Conservation (phyloP, 2,329 filamentous ascomycete species). For the Endocalyx cinctus region DNA sequence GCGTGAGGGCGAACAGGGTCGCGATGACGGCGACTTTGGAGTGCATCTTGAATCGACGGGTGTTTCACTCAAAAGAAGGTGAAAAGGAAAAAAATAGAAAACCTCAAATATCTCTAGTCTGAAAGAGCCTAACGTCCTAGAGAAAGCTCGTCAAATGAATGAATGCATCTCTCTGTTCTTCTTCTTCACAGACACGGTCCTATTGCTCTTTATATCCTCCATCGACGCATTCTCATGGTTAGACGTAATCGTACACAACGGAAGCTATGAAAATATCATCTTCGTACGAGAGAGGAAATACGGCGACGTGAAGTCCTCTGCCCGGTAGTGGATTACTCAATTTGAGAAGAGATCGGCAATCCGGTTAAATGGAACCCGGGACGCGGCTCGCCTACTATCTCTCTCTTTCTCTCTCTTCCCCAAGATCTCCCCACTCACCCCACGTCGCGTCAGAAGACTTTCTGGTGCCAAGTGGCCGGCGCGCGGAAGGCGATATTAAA, state of each 20-base stretch:
- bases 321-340: neutral
- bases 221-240: neutral
- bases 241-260: neutral
- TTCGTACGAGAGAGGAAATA: neutral
- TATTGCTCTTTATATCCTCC: neutral
- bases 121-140: neutral
- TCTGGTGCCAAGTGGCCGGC: no score
- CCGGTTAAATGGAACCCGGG: neutral
- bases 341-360: neutral
- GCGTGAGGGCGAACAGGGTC: neutral
- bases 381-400: neutral
- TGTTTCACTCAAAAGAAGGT: no score
- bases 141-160: neutral
- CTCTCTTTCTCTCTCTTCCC: no score
- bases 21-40: neutral
- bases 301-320: neutral
- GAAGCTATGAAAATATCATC: neutral
- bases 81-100: no score
- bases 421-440: no score
- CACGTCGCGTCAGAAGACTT: no score
- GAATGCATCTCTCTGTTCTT: neutral
- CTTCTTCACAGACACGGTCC: neutral
- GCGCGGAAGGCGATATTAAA: no score
- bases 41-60: neutral
- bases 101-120: no score